Evolutionary conservation across 164 flowering plant species (phyloP).

Genomic region (Dillenia turbinata): DNA sequence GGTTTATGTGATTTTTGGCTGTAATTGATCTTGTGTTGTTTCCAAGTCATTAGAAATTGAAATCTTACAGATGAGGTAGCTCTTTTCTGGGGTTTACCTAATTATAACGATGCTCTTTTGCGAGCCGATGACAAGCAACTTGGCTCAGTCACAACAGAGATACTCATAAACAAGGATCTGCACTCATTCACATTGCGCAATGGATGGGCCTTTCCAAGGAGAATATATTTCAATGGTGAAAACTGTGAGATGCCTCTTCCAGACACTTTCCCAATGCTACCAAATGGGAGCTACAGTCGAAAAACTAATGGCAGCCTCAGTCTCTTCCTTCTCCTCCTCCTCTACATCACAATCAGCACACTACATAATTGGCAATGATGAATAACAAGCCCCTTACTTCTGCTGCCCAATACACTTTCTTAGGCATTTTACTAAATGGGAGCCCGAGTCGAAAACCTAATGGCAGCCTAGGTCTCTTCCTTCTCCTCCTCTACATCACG

Average conservation of each 20-base stretch:
- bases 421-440: conserved; percentile 26
- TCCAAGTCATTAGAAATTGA: not conserved
- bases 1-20: too few relatives aligned
- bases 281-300: conserved; percentile 27
- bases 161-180: conserved; percentile 41
- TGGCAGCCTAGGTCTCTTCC: conserved; percentile 1
- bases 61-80: conserved; percentile 45
- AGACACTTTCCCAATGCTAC: conserved; percentile 48
- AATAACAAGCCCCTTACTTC: too few relatives aligned
- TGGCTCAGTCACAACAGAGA: conserved; percentile 49
- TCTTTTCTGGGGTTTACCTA: conserved; percentile 51
- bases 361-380: not conserved
- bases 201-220: conserved; percentile 66
- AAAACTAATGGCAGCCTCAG: conserved; percentile 2
- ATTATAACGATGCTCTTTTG: conserved; percentile 35
- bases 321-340: conserved; percentile 13
- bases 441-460: conserved; percentile 11
- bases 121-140: conserved; percentile 20
- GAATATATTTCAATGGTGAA: conserved; percentile 58
- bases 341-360: conserved; percentile 1
- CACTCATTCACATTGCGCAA: conserved; percentile 38
- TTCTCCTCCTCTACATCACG: conserved; percentile 15
- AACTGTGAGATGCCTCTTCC: conserved; percentile 62
- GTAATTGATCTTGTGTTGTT: not conserved
- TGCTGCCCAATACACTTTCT: too few relatives aligned